Evolutionary conservation across 148 eudicot genomes (phyloP), one percentile per base, ranked within the genome.

Genomic region (Camellia sinensis): DNA sequence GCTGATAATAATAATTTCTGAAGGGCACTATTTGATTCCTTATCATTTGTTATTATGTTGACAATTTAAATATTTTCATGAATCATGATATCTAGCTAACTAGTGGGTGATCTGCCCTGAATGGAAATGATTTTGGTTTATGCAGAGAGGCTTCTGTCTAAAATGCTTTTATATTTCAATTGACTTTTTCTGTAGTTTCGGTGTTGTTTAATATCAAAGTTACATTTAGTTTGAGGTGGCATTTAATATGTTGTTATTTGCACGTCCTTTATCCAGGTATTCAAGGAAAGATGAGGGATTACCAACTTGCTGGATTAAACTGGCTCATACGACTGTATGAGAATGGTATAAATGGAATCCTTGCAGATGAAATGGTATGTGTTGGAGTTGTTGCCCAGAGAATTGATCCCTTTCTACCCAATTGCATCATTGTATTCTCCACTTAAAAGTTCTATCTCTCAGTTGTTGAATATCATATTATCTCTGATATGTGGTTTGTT

Each of bases 251-350:
- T 60, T 44, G 50, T 19, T 62, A 41, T 14, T 68, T 54, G 61
- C 52, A 6, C 14, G 45, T 64, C 7, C 1, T 67, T 74, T 74
- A 43, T 81, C 66, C 85, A 96, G 99, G 99, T 79, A 96, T 96
- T 78, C 97, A 94, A 75, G 99, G 99, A 75, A 96, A 94, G 87
- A 94, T 96, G 99, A 92, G 99, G 86, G 99, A 94, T 79, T 96
- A 96, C 84, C 99, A 96, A 81, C 97, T 97, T 85, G 99, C 99
- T 85, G 99, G 99, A 61, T 79, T 97, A 73, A 97, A 97, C 85
- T 97, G 99, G 99, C 91, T 97, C 57, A 97, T 97, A 54, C 87
- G 99, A 57, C 77, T 97, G 46, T 97, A 97, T 79, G 99, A 97
- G 84, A 97, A 97, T 89, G 99, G 99, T 54, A 97, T 97, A 21